These are phyloP conservation scores for Pseudocercospora vitis DNA, from an alignment of 2,329 filamentous ascomycete genomes.

Conservation along the genomic window DNA sequence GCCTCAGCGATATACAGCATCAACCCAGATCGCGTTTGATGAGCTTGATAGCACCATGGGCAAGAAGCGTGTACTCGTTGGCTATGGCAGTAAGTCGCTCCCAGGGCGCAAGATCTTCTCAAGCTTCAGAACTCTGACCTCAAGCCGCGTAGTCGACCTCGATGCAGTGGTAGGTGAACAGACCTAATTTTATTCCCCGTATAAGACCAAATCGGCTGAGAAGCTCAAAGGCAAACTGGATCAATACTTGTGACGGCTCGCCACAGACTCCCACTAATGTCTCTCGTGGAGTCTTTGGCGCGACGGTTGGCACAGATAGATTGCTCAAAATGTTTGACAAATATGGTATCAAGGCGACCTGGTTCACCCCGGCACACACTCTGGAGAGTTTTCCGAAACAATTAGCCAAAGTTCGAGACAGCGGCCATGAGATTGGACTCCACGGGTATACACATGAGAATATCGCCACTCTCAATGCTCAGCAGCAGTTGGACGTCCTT, in stretches of 20 bases:
- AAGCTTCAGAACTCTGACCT: too few relatives aligned
- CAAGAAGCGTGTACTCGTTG: conserved; percentile 5
- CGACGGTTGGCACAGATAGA: conserved; percentile 43
- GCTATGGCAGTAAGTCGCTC: conserved; percentile 3
- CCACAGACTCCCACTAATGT: conserved; percentile 40
- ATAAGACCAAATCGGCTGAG: not conserved
- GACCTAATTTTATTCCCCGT: not conserved
- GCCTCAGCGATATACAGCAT: too few relatives aligned
- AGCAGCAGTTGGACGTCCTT: conserved; percentile 43
- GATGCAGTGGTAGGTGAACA: not conserved
- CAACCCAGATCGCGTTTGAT: not conserved
- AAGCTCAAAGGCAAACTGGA: conserved; percentile 32
- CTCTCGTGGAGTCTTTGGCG: conserved; percentile 44
- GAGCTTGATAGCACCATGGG: not conserved
- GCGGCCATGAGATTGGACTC: conserved; percentile 46
- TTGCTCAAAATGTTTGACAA: conserved; percentile 45
- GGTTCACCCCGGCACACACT: conserved; percentile 46
- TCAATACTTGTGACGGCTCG: conserved; percentile 41
- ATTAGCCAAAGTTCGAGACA: conserved; percentile 47
- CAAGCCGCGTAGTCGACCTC: not conserved
- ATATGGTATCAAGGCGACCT: conserved; percentile 40
- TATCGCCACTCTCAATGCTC: conserved; percentile 28
- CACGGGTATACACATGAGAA: conserved; percentile 47
- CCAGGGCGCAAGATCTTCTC: too few relatives aligned
- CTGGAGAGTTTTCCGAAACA: conserved; percentile 52